Evolutionary conservation across 2,329 filamentous ascomycete species (phyloP), one percentile per base, ranked within the genome.

Genomic region (Verticillium tricorpus): DNA sequence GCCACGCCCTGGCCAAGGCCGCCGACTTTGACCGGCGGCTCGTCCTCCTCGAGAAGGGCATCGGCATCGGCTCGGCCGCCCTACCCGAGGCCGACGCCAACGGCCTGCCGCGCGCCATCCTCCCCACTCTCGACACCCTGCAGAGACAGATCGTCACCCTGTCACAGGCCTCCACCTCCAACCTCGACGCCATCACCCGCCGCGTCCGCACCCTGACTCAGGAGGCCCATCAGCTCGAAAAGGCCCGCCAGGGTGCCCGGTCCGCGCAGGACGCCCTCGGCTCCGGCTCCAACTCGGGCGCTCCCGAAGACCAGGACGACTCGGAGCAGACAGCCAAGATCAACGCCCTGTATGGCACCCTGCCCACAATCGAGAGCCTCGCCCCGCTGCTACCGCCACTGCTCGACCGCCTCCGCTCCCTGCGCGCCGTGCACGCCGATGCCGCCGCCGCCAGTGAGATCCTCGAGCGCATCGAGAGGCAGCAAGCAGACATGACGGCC

Each of bases 21-120:
- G 91, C 93, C 28, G 90, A 95, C 65, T 97, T 99, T 69, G 94
- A 98, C 72, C 84, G 86, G 34, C 87, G 95, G 5, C 85, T 99
- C 22, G 80, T 89, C 2, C 79, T 90, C 34, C 80, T 99, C 57
- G 95, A 99, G 78, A 87, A 87, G 67, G 85, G 88, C 1, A 84
- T 99, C 32, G 95, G 95, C 11, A 84, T 97, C 57, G 89, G 87
- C 50, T 87, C 88, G 25, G 86, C 88, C 0, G 83, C 86, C 12
- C 80, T 90, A 66, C 84, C 89, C 1, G 87, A 88, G 67, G 76
- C 84, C 35, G 86, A 82, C 66, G 75, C 82, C 1, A 82, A 85
- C 61, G 81, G 82, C 17, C 71, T 84, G 5, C 82, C 85, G 14
- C 80, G 84, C 57, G 91, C 94, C 32, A 88, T 99, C 52, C 82